Base-by-base conservation (phyloP, 176 grass and related monocot species). In the Themeda triandra region DNA sequence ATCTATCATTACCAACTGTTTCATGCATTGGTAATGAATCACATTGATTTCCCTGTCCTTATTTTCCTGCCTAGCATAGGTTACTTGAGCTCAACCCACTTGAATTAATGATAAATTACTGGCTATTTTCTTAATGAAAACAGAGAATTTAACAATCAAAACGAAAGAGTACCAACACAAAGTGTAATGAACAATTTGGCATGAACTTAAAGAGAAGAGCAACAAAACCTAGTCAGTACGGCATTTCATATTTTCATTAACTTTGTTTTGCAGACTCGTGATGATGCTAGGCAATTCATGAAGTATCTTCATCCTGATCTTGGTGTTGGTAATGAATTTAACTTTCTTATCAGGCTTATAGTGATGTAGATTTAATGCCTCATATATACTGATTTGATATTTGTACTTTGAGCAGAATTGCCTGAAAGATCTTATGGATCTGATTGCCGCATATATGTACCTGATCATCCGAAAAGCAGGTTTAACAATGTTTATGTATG, bases 401-500 rank as follows among this genome's bases (percentile, higher is more conserved):
- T 58, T 73, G 29, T 56, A 58, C 62, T 84, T 60, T 87, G 29
- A 82, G 71, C 83, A 99, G 96, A 99, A 85, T 82, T 99, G 69
- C 96, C 96, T 82, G 96, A 99, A 92, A 99, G 93, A 87, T 99
- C 96, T 53, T 99, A 99, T 27, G 93, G 96, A 58, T 86, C 89
- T 27, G 96, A 99, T 84, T 99, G 96, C 49, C 93, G 96, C 76
- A 92, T 99, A 83, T 99, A 94, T 93, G 91, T 96, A 79, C 96
- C 96, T 66, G 96, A 99, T 87, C 89, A 94, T 89, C 91, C 96
- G 5, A 92, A 94, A 92, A 89, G 87, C 87, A 99, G 92, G 86
- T 99, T 99, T 92, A 91, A 92, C 89, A 99, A 99, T 89, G 83
- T 99, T 92, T 94, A 99, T 94, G 96, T 99, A 99, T 92, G 96